These are phyloP conservation scores for Gossypium anomalum DNA, from an alignment of 345 rosid genomes.

Conservation along the genomic window DNA sequence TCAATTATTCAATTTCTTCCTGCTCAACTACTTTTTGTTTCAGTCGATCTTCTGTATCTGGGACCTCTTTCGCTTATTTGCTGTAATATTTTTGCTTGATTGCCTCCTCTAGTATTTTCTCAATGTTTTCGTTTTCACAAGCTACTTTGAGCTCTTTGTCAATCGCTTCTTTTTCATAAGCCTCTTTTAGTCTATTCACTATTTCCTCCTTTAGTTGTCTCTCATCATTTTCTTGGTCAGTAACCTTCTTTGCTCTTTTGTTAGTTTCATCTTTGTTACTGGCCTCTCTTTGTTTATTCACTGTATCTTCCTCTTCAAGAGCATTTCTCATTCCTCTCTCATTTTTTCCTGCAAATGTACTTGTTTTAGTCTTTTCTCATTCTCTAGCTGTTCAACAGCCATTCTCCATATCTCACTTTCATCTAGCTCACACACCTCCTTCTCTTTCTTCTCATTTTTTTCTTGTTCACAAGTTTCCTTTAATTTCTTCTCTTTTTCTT, in stretches of 20 bases:
- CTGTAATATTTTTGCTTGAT: slow-evolving; percentile 19
- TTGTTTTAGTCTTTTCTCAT: slow-evolving; percentile 39
- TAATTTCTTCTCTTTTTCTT: slow-evolving; percentile 33
- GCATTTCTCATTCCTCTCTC: slow-evolving; percentile 27
- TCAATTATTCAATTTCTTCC: slow-evolving; percentile 35
- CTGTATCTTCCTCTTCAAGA: slow-evolving; percentile 31
- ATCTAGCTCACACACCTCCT: slow-evolving; percentile 38
- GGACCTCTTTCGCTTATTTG: slow-evolving; percentile 22
- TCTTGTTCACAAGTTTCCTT: slow-evolving; percentile 36
- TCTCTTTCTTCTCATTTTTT: slow-evolving; percentile 34
- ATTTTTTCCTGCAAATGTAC: slow-evolving; percentile 29
- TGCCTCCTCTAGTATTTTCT: slow-evolving; percentile 26
- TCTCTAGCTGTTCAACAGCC: slow-evolving; percentile 37
- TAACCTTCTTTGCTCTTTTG: slow-evolving; percentile 31
- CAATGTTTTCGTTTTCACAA: slow-evolving; percentile 28
- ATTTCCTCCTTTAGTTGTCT: slow-evolving; percentile 30
- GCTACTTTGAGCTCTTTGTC: slow-evolving; percentile 11
- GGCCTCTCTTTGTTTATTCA: slow-evolving; percentile 33
- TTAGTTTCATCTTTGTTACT: slow-evolving; percentile 42
- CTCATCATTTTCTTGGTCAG: slow-evolving; percentile 36
- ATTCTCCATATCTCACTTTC: slow-evolving; percentile 43
- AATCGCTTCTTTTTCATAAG: slow-evolving; percentile 20
- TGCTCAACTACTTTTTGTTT: slow-evolving; percentile 34
- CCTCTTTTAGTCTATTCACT: slow-evolving; percentile 35
- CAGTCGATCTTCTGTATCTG: slow-evolving; percentile 33